Evolutionary conservation across 768 basidiomycete genomes (phyloP).

Genomic region (Russula dissimulans): DNA sequence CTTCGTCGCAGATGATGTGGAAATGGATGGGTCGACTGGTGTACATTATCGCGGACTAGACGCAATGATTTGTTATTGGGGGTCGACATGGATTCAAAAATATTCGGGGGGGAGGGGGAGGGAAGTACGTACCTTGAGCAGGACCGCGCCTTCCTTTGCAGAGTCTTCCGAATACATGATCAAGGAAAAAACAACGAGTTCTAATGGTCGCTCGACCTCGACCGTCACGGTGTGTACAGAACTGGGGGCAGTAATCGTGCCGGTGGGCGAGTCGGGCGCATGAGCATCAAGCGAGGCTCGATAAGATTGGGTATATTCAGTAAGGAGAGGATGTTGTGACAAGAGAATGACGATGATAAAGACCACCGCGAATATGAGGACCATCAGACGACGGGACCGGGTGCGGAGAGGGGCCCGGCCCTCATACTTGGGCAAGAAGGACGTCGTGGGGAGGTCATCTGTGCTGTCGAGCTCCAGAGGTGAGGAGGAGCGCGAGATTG

Average conservation of each 20-base stretch:
- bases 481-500: too few species aligned
- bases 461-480: neutral
- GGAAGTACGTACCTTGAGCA: slow-evolving; percentile 12
- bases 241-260: neutral
- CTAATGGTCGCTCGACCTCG: neutral
- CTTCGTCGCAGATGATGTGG: slow-evolving; percentile 39
- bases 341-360: neutral
- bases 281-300: neutral
- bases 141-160: slow-evolving; percentile 17
- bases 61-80: neutral
- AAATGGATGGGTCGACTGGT: slow-evolving; percentile 32
- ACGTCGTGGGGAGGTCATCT: neutral
- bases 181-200: slow-evolving; percentile 15
- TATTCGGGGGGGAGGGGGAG: too few species aligned
- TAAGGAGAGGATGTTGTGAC: neutral
- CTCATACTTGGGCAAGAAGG: neutral
- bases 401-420: neutral
- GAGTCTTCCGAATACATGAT: slow-evolving; percentile 14
- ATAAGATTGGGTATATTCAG: neutral
- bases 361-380: neutral
- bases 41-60: slow-evolving; percentile 33
- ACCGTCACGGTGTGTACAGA: neutral
- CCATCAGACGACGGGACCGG: neutral
- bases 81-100: neutral
- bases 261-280: neutral